Base-by-base conservation (phyloP, 176 grass and related monocot genomes). In the Guadua angustifolia region DNA sequence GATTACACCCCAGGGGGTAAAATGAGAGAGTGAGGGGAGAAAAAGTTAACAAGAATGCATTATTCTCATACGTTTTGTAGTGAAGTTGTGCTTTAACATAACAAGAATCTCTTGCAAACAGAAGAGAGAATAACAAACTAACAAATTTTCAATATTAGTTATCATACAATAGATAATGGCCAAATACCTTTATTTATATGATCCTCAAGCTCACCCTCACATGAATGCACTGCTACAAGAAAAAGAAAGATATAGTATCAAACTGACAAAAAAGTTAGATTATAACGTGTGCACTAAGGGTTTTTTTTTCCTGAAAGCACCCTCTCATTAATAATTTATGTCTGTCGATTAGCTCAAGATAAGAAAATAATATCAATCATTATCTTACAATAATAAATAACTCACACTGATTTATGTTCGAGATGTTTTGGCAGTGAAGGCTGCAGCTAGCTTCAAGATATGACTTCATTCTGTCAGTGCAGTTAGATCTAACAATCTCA, bases 361-460 rank as follows among this genome's bases (percentile, higher is more conserved):
- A 63, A 47, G 11, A 3, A 71, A 5, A 42, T 36, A 38, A 36
- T 36, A 7, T 64, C 42, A 73, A 50, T 12, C 10, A 51, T 38
- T 39, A 83, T 4, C 25, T 19, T 49, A 16, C 9, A 72, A 17
- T 7, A 53, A 79, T 73, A 58, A 26, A 58, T 58, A 58, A n/a
- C 93, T 86, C 87, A 92, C 93, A 35, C 51, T 90, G 88, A 67
- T 43, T 92, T 85, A 95, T 87, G 77, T 95, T 94, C 39, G 78
- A 83, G 39, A 88, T 82, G 56, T 79, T 74, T 63, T 63, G 77
- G 62, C 39, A 35, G 53, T 52, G 86, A 71, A 79, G 81, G 36
- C 58, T 86, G 62, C 90, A 90, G 10, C 93, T 82, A 86, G 82
- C 82, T 75, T 94, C 74, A 61, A 94, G 66, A 67, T 94, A 94